These are phyloP conservation scores for Colletotrichum spaethianum DNA, from an alignment of 2,329 filamentous ascomycete genomes.

Conservation along the genomic window DNA sequence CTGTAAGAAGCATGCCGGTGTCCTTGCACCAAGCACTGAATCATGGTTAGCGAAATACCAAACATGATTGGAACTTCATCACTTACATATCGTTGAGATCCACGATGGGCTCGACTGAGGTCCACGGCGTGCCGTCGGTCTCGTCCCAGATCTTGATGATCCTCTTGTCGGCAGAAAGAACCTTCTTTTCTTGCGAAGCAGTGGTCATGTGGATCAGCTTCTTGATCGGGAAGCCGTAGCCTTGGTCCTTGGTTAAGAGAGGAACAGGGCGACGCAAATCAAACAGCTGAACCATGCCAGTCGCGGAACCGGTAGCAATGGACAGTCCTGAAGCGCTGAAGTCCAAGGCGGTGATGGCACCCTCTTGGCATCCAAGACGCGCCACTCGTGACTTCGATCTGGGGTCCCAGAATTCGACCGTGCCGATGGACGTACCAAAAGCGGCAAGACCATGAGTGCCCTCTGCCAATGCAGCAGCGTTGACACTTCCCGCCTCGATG, in stretches of 20 bases:
- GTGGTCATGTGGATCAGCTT: slow-evolving; percentile 83
- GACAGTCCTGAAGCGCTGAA: slow-evolving; percentile 89
- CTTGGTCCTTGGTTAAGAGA: slow-evolving; percentile 92
- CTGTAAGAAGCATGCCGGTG: slow-evolving; percentile 94
- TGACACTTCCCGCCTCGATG: slow-evolving; percentile 87
- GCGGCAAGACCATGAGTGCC: slow-evolving; percentile 90
- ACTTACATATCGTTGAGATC: slow-evolving; percentile 87
- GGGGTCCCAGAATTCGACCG: slow-evolving; percentile 96
- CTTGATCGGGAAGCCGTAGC: slow-evolving; percentile 93
- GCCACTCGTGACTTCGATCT: slow-evolving; percentile 86
- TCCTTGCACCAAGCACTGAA: slow-evolving; percentile 85
- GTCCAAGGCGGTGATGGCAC: slow-evolving; percentile 87
- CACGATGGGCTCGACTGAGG: slow-evolving; percentile 92
- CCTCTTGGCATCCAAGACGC: slow-evolving; percentile 77
- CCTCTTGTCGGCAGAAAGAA: slow-evolving; percentile 92
- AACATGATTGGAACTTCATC: background rate
- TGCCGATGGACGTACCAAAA: slow-evolving; percentile 95
- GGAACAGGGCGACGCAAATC: slow-evolving; percentile 91
- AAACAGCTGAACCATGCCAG: slow-evolving; percentile 90
- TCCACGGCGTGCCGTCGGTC: slow-evolving; percentile 88
- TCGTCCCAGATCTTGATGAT: slow-evolving; percentile 99
- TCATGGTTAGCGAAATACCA: background rate
- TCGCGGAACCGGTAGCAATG: slow-evolving; percentile 88
- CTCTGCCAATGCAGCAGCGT: slow-evolving; percentile 89
- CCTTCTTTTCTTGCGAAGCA: slow-evolving; percentile 84